These are phyloP conservation scores for Corylus avellana DNA, from an alignment of 306 rosid genomes.

Conservation along the genomic window DNA sequence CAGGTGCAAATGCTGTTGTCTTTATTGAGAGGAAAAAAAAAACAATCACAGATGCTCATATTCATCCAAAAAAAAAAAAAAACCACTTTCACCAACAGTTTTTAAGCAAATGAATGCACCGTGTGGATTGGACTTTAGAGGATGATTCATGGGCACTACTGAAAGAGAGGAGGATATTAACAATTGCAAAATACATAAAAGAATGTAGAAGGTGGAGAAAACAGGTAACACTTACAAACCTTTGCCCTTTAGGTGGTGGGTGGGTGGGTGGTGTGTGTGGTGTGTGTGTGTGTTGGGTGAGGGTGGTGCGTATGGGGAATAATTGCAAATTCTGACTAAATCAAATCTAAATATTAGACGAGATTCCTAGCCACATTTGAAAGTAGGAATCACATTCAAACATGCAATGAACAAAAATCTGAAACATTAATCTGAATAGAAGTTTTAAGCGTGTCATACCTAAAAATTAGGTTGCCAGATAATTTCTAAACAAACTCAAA, in stretches of 20 bases:
- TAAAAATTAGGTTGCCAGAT: not conserved
- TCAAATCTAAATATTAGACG: not conserved
- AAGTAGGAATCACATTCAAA: not conserved
- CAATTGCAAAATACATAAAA: not conserved
- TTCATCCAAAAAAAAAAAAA: not conserved
- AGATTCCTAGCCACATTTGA: not conserved
- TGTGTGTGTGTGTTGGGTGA: no score
- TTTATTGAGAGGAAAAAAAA: no score
- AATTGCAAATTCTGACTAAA: not conserved
- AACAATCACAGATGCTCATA: no score
- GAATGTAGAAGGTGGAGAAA: not conserved
- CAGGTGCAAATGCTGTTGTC: not conserved
- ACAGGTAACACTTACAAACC: not conserved
- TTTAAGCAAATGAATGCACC: not conserved
- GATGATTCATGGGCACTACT: not conserved
- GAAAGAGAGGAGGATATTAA: not conserved
- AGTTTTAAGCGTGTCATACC: not conserved
- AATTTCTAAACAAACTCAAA: not conserved
- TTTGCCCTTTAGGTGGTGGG: no score
- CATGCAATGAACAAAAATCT: not conserved
- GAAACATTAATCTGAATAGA: not conserved
- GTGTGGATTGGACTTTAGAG: not conserved
- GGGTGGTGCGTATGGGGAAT: no score
- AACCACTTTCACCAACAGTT: not conserved
- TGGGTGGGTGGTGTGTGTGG: no score